Evolutionary conservation across 768 basidiomycete species (phyloP).

Genomic region (Tephrocybe sp.): DNA sequence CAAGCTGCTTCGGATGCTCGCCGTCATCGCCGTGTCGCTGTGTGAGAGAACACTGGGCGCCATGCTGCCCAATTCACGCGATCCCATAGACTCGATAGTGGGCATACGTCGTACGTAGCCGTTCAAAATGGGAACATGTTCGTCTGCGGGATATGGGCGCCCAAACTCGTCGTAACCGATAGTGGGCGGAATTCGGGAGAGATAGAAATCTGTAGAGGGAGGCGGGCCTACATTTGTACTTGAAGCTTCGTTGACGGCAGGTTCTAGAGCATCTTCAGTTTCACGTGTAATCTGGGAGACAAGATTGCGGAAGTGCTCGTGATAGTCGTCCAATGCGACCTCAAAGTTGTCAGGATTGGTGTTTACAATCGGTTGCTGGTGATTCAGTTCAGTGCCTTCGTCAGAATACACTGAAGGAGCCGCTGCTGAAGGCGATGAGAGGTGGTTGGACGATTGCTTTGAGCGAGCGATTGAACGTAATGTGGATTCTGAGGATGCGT

Average conservation of each 20-base stretch:
- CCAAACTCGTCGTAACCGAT: conserved; percentile 51
- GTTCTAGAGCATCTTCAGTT: conserved; percentile 46
- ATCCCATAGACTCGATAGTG: conserved; percentile 78
- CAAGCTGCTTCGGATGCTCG: conserved; percentile 20
- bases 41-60: conserved; percentile 22
- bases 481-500: conserved; percentile 23
- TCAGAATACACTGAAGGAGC: conserved; percentile 14
- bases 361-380: conserved; percentile 7
- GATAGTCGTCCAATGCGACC: conserved; percentile 41
- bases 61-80: conserved; percentile 49
- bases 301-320: conserved; percentile 50
- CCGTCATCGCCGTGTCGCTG: conserved; percentile 17
- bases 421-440: conserved; percentile 13
- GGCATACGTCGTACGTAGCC: conserved; percentile 72
- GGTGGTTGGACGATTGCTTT: conserved; percentile 15
- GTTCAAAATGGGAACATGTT: conserved; percentile 61
- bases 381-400: conserved; percentile 7
- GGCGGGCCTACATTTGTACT: conserved; percentile 17
- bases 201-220: not conserved
- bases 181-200: conserved; percentile 20
- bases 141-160: conserved; percentile 45
- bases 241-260: conserved; percentile 31
- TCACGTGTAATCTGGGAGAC: conserved; percentile 53
- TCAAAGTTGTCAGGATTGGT: conserved; percentile 23
- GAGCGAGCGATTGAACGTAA: conserved; percentile 16